A percentile compares a stretch with the other conserved stretches of the same genome.
phyloP scores from a whole-genome alignment of 164 flowering plant genomes.

The Berberis thunbergii region DNA sequence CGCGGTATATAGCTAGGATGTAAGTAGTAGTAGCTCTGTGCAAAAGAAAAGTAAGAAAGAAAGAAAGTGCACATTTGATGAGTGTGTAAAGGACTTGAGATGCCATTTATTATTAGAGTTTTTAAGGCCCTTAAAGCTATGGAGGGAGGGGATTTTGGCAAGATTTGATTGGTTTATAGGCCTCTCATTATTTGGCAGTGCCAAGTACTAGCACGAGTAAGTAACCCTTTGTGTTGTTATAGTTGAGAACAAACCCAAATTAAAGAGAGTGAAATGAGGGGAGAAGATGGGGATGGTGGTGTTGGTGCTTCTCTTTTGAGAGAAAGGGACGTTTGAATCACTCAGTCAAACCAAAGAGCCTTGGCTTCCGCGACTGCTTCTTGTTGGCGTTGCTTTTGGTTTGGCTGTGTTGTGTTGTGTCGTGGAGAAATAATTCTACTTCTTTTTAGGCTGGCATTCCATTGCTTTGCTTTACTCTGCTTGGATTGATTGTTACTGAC shows the following conservation, averaged over 20 bases:
- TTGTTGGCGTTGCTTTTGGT: background rate
- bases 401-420: conserved; percentile 4
- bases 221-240: no score
- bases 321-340: conserved; percentile 7
- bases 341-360: conserved; percentile 8
- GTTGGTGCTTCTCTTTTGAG: conserved; percentile 7
- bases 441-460: background rate
- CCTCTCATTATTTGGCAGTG: background rate
- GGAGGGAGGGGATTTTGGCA: no score
- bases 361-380: background rate
- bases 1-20: background rate
- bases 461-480: no score
- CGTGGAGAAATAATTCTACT: conserved; percentile 12
- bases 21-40: background rate
- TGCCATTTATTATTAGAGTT: no score
- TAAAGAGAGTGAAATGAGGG: background rate
- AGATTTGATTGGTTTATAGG: no score
- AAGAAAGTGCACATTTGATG: conserved; percentile 1
- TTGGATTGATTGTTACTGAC: no score
- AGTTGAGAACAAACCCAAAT: background rate
- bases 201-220: conserved; percentile 9
- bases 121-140: no score
- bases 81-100: conserved; percentile 10
- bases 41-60: background rate
- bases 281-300: background rate